Percentiles rank a stretch among this genome's conserved stretches.
Conservation (phyloP, 352 stramenopile genomes). For the Pythium angustatum region DNA sequence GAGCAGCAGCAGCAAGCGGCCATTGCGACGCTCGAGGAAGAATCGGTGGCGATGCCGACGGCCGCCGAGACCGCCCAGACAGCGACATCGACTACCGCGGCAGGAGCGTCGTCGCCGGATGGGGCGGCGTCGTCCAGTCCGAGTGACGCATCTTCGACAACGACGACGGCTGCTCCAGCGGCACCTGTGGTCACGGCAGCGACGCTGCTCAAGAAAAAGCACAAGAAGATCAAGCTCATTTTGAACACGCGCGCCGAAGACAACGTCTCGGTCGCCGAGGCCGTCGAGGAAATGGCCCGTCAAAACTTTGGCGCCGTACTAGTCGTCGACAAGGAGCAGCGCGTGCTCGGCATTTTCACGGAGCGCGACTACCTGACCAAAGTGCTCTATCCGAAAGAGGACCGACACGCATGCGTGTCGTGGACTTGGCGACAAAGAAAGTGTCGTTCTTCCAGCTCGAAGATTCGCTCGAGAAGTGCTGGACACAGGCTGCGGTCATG, state of each 20-base stretch:
- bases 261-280: slow-evolving; percentile 71
- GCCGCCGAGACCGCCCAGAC: not conserved
- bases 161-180: not conserved
- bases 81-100: not conserved
- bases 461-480: slow-evolving; percentile 80
- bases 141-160: not conserved
- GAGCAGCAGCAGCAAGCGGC: slow-evolving; percentile 18
- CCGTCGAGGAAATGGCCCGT: slow-evolving; percentile 73
- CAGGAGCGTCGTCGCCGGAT: not conserved
- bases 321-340: slow-evolving; percentile 83
- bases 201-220: slow-evolving; percentile 80
- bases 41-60: not conserved
- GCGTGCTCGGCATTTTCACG: slow-evolving; percentile 82
- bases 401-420: slow-evolving; percentile 53
- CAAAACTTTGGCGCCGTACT: slow-evolving; percentile 84
- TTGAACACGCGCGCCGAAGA: slow-evolving; percentile 82
- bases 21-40: not conserved
- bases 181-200: slow-evolving; percentile 53
- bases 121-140: slow-evolving; percentile 8
- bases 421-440: slow-evolving; percentile 63
- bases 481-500: slow-evolving; percentile 60
- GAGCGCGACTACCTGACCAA: slow-evolving; percentile 86
- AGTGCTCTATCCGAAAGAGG: slow-evolving; percentile 69
- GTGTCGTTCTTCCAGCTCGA: slow-evolving; percentile 69
- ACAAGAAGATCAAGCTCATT: slow-evolving; percentile 80